phyloP scores from a whole-genome alignment of 345 rosid genomes.

The Raphanus raphanistrum region DNA sequence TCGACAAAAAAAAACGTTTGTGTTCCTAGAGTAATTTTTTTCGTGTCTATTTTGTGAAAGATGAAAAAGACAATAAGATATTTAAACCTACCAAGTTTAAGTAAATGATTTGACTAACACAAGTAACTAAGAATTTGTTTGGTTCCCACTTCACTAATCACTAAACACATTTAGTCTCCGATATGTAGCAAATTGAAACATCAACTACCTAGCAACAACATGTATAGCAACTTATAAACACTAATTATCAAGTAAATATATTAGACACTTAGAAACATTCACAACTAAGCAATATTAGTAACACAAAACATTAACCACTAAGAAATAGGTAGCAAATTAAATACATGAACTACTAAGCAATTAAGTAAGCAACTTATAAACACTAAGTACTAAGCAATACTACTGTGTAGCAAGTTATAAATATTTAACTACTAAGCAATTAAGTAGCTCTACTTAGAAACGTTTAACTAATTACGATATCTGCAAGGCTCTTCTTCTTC shows the following conservation, averaged over 20 bases:
- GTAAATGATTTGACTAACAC: no score
- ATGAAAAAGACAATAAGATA: no score
- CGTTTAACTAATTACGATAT: background rate
- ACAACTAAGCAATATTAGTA: background rate
- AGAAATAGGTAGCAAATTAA: background rate
- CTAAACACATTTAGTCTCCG: no score
- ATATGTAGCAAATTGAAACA: background rate
- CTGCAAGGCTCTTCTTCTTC: background rate
- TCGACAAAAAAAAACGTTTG: no score
- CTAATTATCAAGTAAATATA: no score
- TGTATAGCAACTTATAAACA: background rate
- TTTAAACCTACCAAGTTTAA: no score
- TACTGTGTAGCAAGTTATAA: no score
- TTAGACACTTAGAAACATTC: background rate
- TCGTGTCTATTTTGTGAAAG: no score
- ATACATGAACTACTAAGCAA: background rate
- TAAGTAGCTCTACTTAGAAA: background rate
- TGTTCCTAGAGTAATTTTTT: no score
- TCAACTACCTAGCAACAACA: background rate
- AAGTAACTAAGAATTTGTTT: no score
- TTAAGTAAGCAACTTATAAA: background rate
- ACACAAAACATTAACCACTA: background rate
- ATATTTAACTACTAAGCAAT: background rate
- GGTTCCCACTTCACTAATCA: no score
- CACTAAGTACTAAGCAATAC: no score